Evolutionary conservation across 768 basidiomycete species (phyloP).

Genomic region (Amanita rubescens): DNA sequence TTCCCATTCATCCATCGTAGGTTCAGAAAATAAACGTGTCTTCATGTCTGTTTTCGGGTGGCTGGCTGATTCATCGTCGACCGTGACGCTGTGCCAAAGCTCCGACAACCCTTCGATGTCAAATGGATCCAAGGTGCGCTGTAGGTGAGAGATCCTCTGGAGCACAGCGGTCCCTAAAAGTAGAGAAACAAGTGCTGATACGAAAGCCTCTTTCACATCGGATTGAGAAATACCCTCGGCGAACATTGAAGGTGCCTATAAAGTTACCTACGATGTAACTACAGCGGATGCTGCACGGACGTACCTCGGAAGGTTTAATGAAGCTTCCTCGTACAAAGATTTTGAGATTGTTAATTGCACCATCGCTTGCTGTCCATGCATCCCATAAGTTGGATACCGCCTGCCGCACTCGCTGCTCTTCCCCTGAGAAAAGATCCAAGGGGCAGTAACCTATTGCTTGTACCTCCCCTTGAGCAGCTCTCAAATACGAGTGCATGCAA

Average conservation of each 20-base stretch:
- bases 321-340: constrained; percentile 65
- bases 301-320: constrained; percentile 51
- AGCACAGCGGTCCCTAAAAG: constrained; percentile 49
- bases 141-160: constrained; percentile 46
- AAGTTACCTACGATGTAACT: not conserved
- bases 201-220: constrained; percentile 39
- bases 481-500: constrained; percentile 77
- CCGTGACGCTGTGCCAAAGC: constrained; percentile 24
- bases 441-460: constrained; percentile 66
- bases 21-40: constrained; percentile 28
- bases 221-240: constrained; percentile 12
- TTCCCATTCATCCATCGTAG: constrained; percentile 58
- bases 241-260: constrained; percentile 24
- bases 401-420: constrained; percentile 47
- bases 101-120: constrained; percentile 77
- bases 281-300: constrained; percentile 12
- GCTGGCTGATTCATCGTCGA: not conserved
- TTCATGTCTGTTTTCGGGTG: not conserved
- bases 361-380: constrained; percentile 59
- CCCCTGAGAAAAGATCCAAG: constrained; percentile 79
- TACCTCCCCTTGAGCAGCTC: constrained; percentile 28
- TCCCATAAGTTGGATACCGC: constrained; percentile 71
- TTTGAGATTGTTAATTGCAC: constrained; percentile 72
- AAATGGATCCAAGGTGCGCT: constrained; percentile 70
- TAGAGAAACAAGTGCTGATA: constrained; percentile 37